Evolutionary conservation across 352 stramenopile genomes (phyloP).

Genomic region (Phytophthora meadii): DNA sequence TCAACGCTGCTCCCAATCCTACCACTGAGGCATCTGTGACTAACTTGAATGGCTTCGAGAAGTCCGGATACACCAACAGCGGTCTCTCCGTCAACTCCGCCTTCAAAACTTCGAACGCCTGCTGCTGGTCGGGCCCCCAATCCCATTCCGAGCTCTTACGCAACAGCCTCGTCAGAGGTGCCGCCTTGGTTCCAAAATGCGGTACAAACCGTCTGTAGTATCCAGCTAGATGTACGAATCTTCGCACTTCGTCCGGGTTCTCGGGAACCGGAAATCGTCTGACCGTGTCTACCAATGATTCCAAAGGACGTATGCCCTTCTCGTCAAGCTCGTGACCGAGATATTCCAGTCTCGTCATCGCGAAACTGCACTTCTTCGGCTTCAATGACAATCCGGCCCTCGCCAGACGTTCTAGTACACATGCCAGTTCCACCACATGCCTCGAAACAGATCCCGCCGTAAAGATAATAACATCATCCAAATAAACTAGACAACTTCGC

Average conservation of each 20-base stretch:
- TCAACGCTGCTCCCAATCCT: constrained; percentile 27
- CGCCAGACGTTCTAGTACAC: not conserved
- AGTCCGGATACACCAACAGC: constrained; percentile 33
- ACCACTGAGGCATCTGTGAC: constrained; percentile 32
- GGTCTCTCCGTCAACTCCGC: not conserved
- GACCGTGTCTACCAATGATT: constrained; percentile 11
- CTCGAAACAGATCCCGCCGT: not conserved
- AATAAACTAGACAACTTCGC: not conserved
- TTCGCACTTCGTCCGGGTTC: constrained; percentile 5
- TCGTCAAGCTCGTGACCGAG: too few relatives aligned
- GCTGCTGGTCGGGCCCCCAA: constrained; percentile 28
- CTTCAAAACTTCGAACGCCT: constrained; percentile 13
- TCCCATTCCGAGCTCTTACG: constrained; percentile 24
- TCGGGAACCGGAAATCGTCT: constrained; percentile 5
- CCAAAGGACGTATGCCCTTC: too few relatives aligned
- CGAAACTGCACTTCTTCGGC: too few relatives aligned
- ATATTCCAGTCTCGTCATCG: too few relatives aligned
- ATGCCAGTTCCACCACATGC: not conserved
- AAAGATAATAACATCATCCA: not conserved
- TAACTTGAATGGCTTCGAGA: constrained; percentile 28
- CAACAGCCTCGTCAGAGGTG: constrained; percentile 28
- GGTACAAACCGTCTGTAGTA: constrained; percentile 39
- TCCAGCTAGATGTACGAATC: constrained; percentile 34
- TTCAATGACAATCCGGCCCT: too few relatives aligned
- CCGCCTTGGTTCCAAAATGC: constrained; percentile 16